Percentiles rank a stretch among this genome's conserved stretches.
Evolutionary conservation across 495 filamentous ascomycete species (phyloP).

Genomic region (Rostrohypoxylon terebratum): DNA sequence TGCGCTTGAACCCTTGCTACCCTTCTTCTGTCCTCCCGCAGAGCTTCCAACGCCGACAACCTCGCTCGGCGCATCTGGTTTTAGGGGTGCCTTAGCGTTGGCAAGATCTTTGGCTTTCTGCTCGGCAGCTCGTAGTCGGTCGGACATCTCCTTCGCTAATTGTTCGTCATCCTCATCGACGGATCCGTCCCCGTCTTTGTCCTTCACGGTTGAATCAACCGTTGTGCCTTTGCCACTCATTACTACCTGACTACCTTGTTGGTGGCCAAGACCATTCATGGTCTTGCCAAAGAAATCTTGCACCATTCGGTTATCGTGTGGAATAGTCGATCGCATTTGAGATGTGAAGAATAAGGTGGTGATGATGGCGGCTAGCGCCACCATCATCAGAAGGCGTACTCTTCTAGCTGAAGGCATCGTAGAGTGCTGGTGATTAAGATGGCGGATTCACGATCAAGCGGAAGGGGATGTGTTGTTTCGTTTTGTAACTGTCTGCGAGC

Average conservation of each 20-base stretch:
- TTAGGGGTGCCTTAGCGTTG: constrained; percentile 64
- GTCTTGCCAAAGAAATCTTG: constrained; percentile 69
- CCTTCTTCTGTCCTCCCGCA: constrained; percentile 73
- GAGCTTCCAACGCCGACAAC: constrained; percentile 65
- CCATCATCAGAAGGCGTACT: constrained; percentile 68
- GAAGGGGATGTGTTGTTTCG: background rate
- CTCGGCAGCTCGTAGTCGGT: constrained; percentile 61
- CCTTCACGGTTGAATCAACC: constrained; percentile 47
- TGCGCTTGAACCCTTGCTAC: constrained; percentile 39
- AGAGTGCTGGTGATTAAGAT: constrained; percentile 11
- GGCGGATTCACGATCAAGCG: background rate
- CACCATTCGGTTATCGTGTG: constrained; percentile 53
- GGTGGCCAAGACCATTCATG: constrained; percentile 58
- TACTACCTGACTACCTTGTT: constrained; percentile 50
- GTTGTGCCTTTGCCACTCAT: constrained; percentile 49
- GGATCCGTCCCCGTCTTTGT: constrained; percentile 58
- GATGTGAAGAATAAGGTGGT: constrained; percentile 72
- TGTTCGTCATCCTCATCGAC: constrained; percentile 59
- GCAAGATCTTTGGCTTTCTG: constrained; percentile 67
- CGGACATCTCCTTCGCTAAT: constrained; percentile 57
- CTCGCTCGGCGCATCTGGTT: constrained; percentile 61
- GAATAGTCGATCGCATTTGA: constrained; percentile 50
- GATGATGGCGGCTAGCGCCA: constrained; percentile 67
- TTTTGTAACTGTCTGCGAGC: constrained; percentile 22
- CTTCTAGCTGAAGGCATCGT: constrained; percentile 80